Evolutionary conservation across 768 basidiomycete genomes (phyloP), one percentile per base, ranked within the genome.

Genomic region (Pleurotus cornucopiae): DNA sequence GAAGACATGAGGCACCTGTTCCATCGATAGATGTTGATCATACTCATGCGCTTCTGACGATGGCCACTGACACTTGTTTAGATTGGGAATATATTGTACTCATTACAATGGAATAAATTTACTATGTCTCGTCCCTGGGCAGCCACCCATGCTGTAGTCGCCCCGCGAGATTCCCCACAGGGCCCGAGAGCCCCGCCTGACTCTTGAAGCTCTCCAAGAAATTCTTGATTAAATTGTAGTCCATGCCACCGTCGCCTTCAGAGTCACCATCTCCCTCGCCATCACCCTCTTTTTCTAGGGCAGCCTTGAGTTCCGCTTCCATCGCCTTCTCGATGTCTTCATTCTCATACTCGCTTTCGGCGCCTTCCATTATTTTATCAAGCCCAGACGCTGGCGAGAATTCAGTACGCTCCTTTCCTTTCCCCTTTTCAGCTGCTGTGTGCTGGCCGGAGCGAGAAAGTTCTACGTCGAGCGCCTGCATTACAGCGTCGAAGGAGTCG

Each of bases 131-230:
- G 14, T 53, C 51, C 39, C 51, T 53, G 18, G 51, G 38, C n/a
- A 53, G 76, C 73, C 90, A 91, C 0, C 79, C 88, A 45, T 85
- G 83, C 55, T 90, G 84, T 58, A 99, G 67, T 61, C 94, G 77
- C 40, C 97, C 92, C 41, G 87, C 90, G 45, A 99, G 73, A 65
- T 87, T 97, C 53, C 95, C 81, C 12, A 97, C 95, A 20, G 95
- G 97, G 1, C 97, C 97, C 21, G 91, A 84, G 49, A 91, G 70
- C 20, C 97, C 97, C 6, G 68, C 89, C 66, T 99, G 97, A 60
- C 86, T 87, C 67, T 91, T 93, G 77, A 92, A 98, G 70, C 94
- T 96, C 74, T 97, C 94, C 69, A 98, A 71, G 69, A 99, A 94
- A 69, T 97, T 96, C 72, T 93, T 96, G 75, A 98, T 96, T 64